Percentiles rank a stretch among this genome's conserved stretches.
Evolutionary conservation across 148 eudicot genomes (phyloP).

Genomic region (Selenicereus undatus): DNA sequence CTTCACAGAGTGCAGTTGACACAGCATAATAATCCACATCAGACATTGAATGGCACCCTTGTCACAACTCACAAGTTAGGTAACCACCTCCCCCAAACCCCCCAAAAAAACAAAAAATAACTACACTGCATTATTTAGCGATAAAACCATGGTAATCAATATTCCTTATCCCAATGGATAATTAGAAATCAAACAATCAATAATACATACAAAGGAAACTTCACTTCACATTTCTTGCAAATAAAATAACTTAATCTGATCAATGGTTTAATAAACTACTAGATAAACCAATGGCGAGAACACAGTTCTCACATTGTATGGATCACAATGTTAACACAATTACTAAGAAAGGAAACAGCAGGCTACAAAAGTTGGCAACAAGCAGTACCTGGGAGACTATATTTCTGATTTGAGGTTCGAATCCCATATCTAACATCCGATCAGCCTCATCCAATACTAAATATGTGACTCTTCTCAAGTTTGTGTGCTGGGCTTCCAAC

Average conservation of each 20-base stretch:
- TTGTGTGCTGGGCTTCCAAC: constrained; percentile 88
- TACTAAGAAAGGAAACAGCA: background rate
- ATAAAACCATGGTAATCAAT: background rate
- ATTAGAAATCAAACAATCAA: background rate
- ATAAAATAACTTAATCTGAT: background rate
- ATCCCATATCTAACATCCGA: constrained; percentile 98
- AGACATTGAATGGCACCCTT: background rate
- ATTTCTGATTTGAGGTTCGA: constrained; percentile 97
- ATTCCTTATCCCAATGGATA: background rate
- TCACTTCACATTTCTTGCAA: background rate
- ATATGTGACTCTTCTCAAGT: constrained; percentile 88
- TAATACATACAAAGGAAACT: background rate
- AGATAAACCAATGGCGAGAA: background rate
- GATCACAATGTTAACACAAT: constrained; percentile 7
- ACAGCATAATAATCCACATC: background rate
- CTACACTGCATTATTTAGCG: too few relatives aligned
- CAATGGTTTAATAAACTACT: background rate
- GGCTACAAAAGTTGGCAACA: background rate
- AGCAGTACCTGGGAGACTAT: constrained; percentile 66
- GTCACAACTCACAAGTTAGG: background rate
- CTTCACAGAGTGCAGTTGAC: background rate
- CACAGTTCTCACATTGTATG: too few relatives aligned
- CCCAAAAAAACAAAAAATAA: too few relatives aligned
- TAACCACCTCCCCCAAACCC: too few relatives aligned
- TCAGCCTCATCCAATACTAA: constrained; percentile 98